Evolutionary conservation across 371 early-diverging fungal genomes (phyloP).

Genomic region (Nematocida minor): DNA sequence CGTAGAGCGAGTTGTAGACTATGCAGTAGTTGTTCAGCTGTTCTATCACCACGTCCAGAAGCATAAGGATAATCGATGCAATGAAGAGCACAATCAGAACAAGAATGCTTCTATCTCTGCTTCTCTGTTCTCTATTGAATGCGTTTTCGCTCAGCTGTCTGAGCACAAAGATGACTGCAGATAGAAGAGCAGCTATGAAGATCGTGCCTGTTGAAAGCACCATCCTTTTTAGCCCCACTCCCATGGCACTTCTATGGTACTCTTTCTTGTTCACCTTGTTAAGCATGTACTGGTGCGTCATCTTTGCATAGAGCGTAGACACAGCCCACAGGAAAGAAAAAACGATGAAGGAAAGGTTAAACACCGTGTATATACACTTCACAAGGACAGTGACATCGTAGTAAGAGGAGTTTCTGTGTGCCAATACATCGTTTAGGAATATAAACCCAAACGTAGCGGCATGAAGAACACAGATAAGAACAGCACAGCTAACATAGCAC

Average conservation of each 20-base stretch:
- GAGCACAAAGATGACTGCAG: background rate
- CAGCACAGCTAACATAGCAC: too few relatives aligned
- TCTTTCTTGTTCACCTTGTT: background rate
- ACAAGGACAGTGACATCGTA: too few relatives aligned
- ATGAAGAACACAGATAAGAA: too few relatives aligned
- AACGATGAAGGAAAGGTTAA: too few relatives aligned
- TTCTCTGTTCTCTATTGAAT: too few relatives aligned
- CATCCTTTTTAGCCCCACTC: background rate
- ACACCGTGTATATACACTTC: too few relatives aligned
- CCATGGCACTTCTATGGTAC: background rate
- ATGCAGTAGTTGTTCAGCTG: background rate
- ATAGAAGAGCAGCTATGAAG: background rate
- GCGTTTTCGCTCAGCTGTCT: background rate
- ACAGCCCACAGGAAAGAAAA: too few relatives aligned
- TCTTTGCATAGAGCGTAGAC: background rate
- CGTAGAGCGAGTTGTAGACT: background rate
- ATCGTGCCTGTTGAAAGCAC: background rate
- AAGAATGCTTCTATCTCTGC: background rate
- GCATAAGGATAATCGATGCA: background rate
- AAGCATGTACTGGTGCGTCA: background rate
- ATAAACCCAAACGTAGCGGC: too few relatives aligned
- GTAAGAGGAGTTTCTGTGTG: too few relatives aligned
- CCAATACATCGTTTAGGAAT: too few relatives aligned
- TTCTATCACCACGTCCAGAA: background rate
- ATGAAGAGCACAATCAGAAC: background rate